phyloP scores from a whole-genome alignment of 2,329 filamentous ascomycete genomes.

The Aspergillus puulaauensis region DNA sequence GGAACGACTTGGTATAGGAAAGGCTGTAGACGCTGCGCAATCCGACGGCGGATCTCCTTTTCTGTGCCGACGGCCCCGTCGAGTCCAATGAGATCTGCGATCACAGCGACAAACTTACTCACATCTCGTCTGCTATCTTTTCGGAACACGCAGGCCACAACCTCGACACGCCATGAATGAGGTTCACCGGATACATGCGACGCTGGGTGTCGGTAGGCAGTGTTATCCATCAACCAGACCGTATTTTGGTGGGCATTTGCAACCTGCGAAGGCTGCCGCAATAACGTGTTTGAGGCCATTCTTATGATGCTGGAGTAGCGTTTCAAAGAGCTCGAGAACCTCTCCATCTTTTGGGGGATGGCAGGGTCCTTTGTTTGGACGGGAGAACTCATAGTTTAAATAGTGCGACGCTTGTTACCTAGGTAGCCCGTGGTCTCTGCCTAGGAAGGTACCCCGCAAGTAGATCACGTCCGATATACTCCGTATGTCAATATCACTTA shows the following conservation, averaged over 20 bases:
- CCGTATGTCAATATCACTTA: background rate
- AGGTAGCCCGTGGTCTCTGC: background rate
- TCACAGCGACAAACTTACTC: constrained; percentile 66
- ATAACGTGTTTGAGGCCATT: constrained; percentile 33
- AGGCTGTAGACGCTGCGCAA: constrained; percentile 59
- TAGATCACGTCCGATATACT: background rate
- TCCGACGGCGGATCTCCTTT: constrained; percentile 59
- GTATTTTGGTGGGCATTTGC: constrained; percentile 66
- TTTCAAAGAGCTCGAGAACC: constrained; percentile 13
- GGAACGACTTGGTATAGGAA: constrained; percentile 77
- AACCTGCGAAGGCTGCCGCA: constrained; percentile 54
- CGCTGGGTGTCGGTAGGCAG: constrained; percentile 62
- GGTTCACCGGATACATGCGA: constrained; percentile 35
- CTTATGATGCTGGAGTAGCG: constrained; percentile 20
- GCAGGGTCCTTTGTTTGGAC: constrained; percentile 9
- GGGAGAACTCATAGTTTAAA: constrained; percentile 10
- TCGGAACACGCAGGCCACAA: constrained; percentile 78
- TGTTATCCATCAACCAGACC: constrained; percentile 90
- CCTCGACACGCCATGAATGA: constrained; percentile 72
- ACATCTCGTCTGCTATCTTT: constrained; percentile 67
- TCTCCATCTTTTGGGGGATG: constrained; percentile 8
- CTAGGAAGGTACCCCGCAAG: constrained; percentile 1
- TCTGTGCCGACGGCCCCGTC: constrained; percentile 53
- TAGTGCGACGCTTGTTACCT: background rate
- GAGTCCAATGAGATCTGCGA: constrained; percentile 69